Conservation (phyloP, 108 stramenopile genomes). For the Nitzschia inconspicua region DNA sequence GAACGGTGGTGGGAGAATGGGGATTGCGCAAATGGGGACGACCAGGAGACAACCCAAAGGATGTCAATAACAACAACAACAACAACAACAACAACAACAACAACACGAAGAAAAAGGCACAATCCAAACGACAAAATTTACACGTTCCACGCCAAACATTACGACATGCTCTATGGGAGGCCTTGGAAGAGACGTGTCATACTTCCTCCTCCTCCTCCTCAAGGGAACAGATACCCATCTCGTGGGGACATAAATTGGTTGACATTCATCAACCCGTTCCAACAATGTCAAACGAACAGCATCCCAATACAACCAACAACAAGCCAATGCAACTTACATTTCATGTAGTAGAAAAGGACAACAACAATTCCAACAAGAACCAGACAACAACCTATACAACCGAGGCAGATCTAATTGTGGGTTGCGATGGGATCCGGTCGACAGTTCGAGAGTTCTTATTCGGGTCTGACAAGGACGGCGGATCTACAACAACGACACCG, state of each 20-base stretch:
- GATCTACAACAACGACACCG: constrained; percentile 18
- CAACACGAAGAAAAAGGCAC: constrained; percentile 3
- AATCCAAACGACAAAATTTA: constrained; percentile 71
- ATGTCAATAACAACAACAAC: constrained; percentile 11
- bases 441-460: constrained; percentile 48
- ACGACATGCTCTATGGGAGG: constrained; percentile 54
- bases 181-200: constrained; percentile 19
- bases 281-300: no score
- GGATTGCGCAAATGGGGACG: constrained; percentile 77
- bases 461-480: constrained; percentile 19
- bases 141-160: constrained; percentile 78
- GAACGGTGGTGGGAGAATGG: constrained; percentile 79
- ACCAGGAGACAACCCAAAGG: constrained; percentile 27
- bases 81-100: neutral
- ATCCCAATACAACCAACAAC: no score
- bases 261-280: constrained; percentile 11
- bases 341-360: constrained; percentile 31
- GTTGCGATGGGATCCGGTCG: constrained; percentile 89
- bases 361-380: no score
- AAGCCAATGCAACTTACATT: constrained; percentile 28
- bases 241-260: constrained; percentile 58
- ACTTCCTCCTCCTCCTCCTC: neutral
- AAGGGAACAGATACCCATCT: neutral
- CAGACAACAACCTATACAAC: no score
- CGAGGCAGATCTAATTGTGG: constrained; percentile 73